These are phyloP conservation scores for Orobanche coerulescens DNA, from an alignment of 257 asterid genomes.

Conservation along the genomic window DNA sequence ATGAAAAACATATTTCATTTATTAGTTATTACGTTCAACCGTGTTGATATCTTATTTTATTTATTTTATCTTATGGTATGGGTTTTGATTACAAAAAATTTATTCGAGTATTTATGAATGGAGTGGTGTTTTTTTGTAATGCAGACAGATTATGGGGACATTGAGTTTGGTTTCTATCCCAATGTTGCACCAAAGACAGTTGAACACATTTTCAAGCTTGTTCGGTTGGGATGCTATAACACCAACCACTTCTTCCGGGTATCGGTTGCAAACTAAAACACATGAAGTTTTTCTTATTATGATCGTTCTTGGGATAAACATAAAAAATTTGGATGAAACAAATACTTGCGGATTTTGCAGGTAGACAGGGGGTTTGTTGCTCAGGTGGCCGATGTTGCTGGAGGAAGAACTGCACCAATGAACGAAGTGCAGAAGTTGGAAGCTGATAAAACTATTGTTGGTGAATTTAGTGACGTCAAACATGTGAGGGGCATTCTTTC, in stretches of 20 bases:
- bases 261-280: conserved; percentile 15
- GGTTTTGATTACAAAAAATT: neutral
- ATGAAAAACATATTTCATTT: too few relatives aligned
- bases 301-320: conserved; percentile 14
- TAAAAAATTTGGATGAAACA: neutral
- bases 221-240: conserved; percentile 78
- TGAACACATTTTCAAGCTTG: conserved; percentile 88
- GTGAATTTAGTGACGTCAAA: conserved; percentile 89
- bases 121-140: conserved; percentile 19
- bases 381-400: conserved; percentile 90
- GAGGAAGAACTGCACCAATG: conserved; percentile 95
- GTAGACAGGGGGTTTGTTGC: conserved; percentile 97
- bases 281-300: neutral
- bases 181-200: conserved; percentile 79
- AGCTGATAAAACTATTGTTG: conserved; percentile 73
- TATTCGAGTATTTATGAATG: too few relatives aligned
- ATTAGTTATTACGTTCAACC: too few relatives aligned
- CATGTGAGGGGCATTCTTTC: conserved; percentile 96
- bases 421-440: conserved; percentile 62
- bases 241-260: conserved; percentile 97
- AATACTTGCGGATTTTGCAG: conserved; percentile 32
- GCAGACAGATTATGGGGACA: conserved; percentile 66
- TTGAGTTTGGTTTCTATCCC: conserved; percentile 69
- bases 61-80: neutral
- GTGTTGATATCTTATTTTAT: too few relatives aligned